Base-by-base conservation (phyloP, 441 rosid species). In the Brassica balearica region DNA sequence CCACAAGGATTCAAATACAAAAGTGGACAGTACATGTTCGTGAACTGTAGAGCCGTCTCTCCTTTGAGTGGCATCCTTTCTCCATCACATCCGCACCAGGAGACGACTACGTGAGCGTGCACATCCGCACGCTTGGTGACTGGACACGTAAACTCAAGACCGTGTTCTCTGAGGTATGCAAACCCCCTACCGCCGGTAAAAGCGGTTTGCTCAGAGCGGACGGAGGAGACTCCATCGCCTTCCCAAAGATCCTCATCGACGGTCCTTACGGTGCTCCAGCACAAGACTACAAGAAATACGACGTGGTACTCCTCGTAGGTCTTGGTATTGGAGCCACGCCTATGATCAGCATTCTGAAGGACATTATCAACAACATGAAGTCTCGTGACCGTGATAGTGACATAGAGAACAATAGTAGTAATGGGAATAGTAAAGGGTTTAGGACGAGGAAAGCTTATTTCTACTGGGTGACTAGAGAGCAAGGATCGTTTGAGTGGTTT, bases 181-280 rank as follows among this genome's bases (percentile, higher is more conserved):
- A 86, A 59, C 88, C 92, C 55, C 85, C 97, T 4, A 43, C 84
- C 0, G 85, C 78, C 0, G 95, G 97, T 25, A 92, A 86, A 72
- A 92, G 95, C 25, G 98, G 97, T 48, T 86, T 90, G 10, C 89
- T 89, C 2, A 77, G 94, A 75, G 94, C 94, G 12, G 97, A 91
- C 19, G 91, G 88, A 63, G 87, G 82, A 69, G 82, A 73, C 69
- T 88, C 88, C 32, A 8, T 78, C 84, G 87, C 94, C 41, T 90
- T 90, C 72, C 99, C 98, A 2, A 93, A 85, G 83, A 83, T 95
- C 59, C 38, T 91, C 76, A 91, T 95, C 8, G 99, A 95, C 62
- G 99, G 98, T 53, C 94, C 99, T 10, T 95, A 92, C 25, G 99
- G 99, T 43, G 98, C 98, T 9, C 98, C 99, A 0, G 97, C 99